Conservation (phyloP, 345 rosid species). For the Angophora floribunda region DNA sequence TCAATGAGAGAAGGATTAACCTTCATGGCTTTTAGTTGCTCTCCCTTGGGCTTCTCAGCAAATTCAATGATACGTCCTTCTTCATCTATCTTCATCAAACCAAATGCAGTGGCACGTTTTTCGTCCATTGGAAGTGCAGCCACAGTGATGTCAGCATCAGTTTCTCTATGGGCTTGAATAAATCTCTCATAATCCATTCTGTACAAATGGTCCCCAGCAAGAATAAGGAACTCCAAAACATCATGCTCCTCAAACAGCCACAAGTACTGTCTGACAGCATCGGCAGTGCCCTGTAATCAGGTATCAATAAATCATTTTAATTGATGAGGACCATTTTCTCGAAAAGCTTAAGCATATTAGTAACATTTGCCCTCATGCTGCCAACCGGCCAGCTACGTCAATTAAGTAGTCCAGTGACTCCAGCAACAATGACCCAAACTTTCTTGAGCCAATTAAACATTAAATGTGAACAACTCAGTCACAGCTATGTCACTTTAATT, state of each 20-base stretch:
- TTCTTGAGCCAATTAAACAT: background rate
- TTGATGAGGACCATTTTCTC: background rate
- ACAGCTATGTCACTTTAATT: background rate
- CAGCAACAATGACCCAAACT: background rate
- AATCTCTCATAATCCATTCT: constrained; percentile 96
- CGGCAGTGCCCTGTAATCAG: constrained; percentile 75
- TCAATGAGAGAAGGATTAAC: constrained; percentile 4
- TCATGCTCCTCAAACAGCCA: constrained; percentile 98
- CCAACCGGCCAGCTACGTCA: background rate
- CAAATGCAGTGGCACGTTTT: constrained; percentile 86
- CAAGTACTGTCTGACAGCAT: constrained; percentile 93
- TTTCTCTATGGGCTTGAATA: constrained; percentile 93
- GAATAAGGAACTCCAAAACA: constrained; percentile 82
- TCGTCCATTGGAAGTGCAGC: constrained; percentile 99
- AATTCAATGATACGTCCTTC: constrained; percentile 92
- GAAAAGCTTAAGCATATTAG: background rate
- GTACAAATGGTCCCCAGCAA: constrained; percentile 97
- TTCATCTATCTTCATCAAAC: constrained; percentile 94
- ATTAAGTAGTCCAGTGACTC: background rate
- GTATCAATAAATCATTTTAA: background rate
- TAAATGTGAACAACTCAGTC: background rate
- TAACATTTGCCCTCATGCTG: background rate
- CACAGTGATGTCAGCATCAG: constrained; percentile 96
- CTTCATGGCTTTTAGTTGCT: constrained; percentile 90
- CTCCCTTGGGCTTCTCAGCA: constrained; percentile 94